Base-by-base conservation (phyloP, 805 yeast genomes). In the Cyberlindnera meyerae region DNA sequence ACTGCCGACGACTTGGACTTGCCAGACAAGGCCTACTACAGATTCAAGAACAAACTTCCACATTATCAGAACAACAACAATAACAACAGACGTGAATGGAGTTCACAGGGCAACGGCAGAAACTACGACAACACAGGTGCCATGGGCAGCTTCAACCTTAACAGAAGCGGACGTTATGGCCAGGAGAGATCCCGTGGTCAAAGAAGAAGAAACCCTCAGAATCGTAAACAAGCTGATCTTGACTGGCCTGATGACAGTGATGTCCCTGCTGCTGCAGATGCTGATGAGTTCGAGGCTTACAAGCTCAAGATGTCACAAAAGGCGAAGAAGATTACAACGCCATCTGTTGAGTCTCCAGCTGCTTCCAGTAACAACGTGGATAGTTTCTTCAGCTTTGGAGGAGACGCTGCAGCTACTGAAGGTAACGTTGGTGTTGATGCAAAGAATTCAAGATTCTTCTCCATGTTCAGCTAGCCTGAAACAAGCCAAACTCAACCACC, bases 281-380 rank as follows among this genome's bases (percentile, higher is more conserved):
- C 59, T 18, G 59, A 54, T 12, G 71, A 65, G 43, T 66, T 66
- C 43, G 72, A 66, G 43, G 47, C 55, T 21, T 65, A 65, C 63
- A 66, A 58, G 42, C 58, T 63, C 56, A 62, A 55, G 37, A 61
- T 53, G 33, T 51, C 58, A 37, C 66, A 62, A 31, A 59, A 59
- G 37, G 52, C 48, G 29, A 62, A 61, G 36, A 55, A 56, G 34
- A 64, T 62, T 18, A 49, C 54, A 11, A 26, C 39, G n/a, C 37
- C 33, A 11, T 35, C 27, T 5, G 45, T 38, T 6, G 39, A 36
- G 3, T 4, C 18, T 11, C 30, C 24, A 25, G 20, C 35, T 24
- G 13, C 31, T 4, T 20, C 12, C 14, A 27, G 25, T 14, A 47
- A 48, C 18, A 38, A 49, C 8, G 43, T 50, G 39, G 57, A 54